Conservation (phyloP, 805 yeast genomes). For the Saccharomycopsis sp. region DNA sequence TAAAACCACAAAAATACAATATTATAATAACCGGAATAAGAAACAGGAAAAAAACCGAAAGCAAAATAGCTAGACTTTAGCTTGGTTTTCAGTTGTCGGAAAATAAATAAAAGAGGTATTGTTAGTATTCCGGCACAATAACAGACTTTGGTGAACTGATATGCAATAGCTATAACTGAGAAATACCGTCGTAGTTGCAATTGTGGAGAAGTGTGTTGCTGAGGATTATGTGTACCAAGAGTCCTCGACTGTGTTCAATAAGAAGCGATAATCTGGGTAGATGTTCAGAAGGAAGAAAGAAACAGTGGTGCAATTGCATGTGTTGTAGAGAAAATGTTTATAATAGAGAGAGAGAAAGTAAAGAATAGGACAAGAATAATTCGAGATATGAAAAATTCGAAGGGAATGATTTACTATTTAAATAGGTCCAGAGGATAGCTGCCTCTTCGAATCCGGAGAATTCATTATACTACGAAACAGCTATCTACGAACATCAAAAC, state of each 20-base stretch:
- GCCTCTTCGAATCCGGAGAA: not conserved
- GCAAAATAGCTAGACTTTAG: not conserved
- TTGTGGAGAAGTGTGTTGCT: not conserved
- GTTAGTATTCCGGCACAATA: not conserved
- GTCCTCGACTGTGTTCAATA: not conserved
- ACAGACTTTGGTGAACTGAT: not conserved
- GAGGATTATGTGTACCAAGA: not conserved
- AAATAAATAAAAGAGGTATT: not conserved
- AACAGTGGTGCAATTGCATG: not conserved
- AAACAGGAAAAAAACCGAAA: not conserved
- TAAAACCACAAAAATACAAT: not conserved
- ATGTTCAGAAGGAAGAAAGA: not conserved
- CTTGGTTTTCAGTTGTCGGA: not conserved
- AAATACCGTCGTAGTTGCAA: not conserved
- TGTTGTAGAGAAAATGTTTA: not conserved
- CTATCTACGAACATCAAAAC: not conserved
- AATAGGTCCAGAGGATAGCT: not conserved
- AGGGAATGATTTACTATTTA: constrained; percentile 2
- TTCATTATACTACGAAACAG: not conserved
- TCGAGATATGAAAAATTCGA: not conserved
- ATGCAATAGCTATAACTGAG: not conserved
- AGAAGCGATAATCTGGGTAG: not conserved
- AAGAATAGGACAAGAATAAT: not conserved
- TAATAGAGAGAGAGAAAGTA: not conserved
- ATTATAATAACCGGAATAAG: not conserved